A percentile compares a stretch with the other conserved stretches of the same genome.
phyloP scores from a whole-genome alignment of 2,329 filamentous ascomycete genomes.

The Hypoxylon sp. region DNA sequence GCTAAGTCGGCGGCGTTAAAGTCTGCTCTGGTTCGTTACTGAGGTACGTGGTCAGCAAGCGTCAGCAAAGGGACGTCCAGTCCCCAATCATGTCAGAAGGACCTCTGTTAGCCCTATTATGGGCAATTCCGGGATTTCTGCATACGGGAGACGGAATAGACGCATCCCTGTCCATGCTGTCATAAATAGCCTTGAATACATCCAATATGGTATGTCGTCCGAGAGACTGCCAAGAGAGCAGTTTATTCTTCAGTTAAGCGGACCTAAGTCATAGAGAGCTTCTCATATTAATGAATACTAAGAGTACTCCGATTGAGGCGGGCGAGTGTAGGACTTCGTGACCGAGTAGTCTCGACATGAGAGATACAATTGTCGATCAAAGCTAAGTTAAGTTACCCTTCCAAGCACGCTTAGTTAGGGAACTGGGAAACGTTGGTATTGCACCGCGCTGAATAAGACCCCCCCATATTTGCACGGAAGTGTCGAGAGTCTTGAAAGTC shows the following conservation, averaged over 20 bases:
- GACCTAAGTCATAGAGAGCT: neutral
- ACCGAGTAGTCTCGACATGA: neutral
- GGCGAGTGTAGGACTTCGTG: neutral
- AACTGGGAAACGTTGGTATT: neutral
- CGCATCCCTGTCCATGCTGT: neutral
- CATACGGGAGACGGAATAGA: neutral
- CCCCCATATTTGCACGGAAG: neutral
- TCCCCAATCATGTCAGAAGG: constrained; percentile 7
- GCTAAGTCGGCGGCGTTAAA: neutral
- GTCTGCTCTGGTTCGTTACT: constrained; percentile 13
- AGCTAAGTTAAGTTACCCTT: neutral
- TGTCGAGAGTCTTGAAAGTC: neutral
- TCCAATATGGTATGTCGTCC: neutral
- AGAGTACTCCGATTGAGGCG: neutral
- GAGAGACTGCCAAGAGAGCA: neutral
- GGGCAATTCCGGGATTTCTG: neutral
- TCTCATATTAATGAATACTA: neutral
- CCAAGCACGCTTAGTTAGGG: neutral
- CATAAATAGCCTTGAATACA: neutral
- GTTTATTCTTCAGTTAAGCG: neutral
- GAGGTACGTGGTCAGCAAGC: constrained; percentile 10
- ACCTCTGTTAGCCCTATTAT: neutral
- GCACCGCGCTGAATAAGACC: neutral
- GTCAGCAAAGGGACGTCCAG: constrained; percentile 9
- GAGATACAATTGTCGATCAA: neutral